Percentiles rank a stretch among this genome's conserved stretches.
These are phyloP conservation scores for Candida neerlandica DNA, from an alignment of 1,139 yeast genomes.

Conservation along the genomic window DNA sequence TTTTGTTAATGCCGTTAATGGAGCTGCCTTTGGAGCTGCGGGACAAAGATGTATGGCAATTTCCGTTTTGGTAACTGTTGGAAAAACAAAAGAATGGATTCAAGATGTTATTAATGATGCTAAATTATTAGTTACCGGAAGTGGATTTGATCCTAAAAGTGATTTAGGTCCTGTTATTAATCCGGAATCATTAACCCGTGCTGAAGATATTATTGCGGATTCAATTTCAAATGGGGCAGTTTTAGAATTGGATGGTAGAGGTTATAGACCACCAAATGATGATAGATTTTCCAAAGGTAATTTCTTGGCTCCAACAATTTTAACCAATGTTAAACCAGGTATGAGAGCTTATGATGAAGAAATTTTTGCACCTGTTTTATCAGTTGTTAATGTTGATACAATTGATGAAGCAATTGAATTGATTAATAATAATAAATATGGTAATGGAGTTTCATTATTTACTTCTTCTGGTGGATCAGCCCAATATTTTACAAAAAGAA, in stretches of 20 bases:
- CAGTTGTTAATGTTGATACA: slow-evolving; percentile 64
- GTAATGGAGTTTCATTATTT: slow-evolving; percentile 75
- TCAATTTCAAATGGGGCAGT: slow-evolving; percentile 62
- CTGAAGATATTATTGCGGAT: slow-evolving; percentile 57
- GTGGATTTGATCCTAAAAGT: slow-evolving; percentile 63
- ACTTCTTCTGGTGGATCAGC: slow-evolving; percentile 71
- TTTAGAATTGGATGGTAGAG: slow-evolving; percentile 67
- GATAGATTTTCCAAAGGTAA: slow-evolving; percentile 60
- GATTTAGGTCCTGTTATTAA: slow-evolving; percentile 77
- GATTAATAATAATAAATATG: slow-evolving; percentile 67
- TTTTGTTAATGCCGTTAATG: slow-evolving; percentile 67
- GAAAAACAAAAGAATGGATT: slow-evolving; percentile 67
- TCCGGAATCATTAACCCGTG: slow-evolving; percentile 56
- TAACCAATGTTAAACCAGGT: slow-evolving; percentile 66
- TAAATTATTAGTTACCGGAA: slow-evolving; percentile 58
- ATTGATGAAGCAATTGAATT: slow-evolving; percentile 72
- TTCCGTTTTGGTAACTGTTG: slow-evolving; percentile 75
- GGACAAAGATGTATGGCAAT: slow-evolving; percentile 89
- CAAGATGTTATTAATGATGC: slow-evolving; percentile 63
- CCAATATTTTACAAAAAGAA: slow-evolving; percentile 68
- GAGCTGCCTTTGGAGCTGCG: slow-evolving; percentile 85
- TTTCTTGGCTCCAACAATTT: slow-evolving; percentile 73
- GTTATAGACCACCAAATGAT: slow-evolving; percentile 49
- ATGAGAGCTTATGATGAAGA: slow-evolving; percentile 76
- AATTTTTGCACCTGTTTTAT: slow-evolving; percentile 75